Evolutionary conservation across 352 stramenopile species (phyloP), one percentile per base, ranked within the genome.

Genomic region (Phytophthora vignae): DNA sequence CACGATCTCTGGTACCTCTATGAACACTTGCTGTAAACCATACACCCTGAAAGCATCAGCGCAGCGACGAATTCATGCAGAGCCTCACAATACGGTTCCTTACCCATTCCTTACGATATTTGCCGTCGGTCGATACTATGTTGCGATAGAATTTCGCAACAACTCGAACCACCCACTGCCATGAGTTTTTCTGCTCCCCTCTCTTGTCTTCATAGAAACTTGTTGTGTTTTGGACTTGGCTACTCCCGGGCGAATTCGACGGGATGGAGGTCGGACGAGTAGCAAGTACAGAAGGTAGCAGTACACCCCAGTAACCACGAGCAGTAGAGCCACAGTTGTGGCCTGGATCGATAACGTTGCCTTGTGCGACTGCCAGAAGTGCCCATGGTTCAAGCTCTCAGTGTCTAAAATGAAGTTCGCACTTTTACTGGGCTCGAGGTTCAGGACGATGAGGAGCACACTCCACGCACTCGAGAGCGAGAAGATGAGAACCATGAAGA

Each of bases 371-470:
- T 55, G 22, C 49, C 49, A 55, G 55, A 82, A 84, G 15, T 50
- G 59, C 1, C 77, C 72, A 52, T 76, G 31, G 19, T 86, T 78
- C 21, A 81, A 64, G 19, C 54, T 67, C 7, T 54, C 60, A 3
- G 78, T 89, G 38, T 69, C 52, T 58, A 84, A 79, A 58, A 81
- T 53, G 19, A 21, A 66, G 54, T 87, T 84, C 25, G 78, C 71
- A 15, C 64, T 87, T 49, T 52, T 42, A 27, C 72, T 80, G 2
- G 78, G 74, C 19, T 70, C 57, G 1, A 78, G 21, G 17, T 80
- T 83, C 17, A 89, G 36, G 1, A 74, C 33, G 38, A 89, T 49
- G 29, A 85, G 49, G 46, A 82, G 74, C 1, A 74, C n/a, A 57
- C 67, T 79, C 78, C 76, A 84, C 1, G 25, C 27, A 52, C 67